Conservation (phyloP, 148 eudicot genomes). For the Polygonum maritimum region DNA sequence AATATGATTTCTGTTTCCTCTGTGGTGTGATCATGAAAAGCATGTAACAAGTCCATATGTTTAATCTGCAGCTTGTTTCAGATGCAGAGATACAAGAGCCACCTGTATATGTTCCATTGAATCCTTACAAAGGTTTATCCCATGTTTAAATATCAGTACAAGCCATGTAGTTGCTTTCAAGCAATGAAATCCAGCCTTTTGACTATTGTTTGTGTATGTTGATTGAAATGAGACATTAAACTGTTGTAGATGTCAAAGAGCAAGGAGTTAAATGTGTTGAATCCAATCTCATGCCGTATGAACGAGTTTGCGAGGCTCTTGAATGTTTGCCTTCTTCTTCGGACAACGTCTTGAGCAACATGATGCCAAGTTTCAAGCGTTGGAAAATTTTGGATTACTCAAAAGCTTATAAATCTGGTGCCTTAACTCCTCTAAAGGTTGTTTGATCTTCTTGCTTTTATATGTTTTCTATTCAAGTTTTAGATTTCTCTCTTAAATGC, state of each 20-base stretch:
- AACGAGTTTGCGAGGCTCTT: conserved; percentile 56
- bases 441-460: background rate
- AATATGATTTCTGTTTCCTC: background rate
- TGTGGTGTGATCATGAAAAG: background rate
- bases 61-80: conserved; percentile 69
- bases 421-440: conserved; percentile 55
- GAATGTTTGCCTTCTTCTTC: conserved; percentile 42
- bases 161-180: background rate
- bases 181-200: background rate
- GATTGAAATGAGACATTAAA: background rate
- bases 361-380: conserved; percentile 37
- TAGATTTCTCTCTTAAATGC: background rate
- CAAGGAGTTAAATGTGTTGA: conserved; percentile 39
- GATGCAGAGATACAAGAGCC: conserved; percentile 71
- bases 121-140: conserved; percentile 49
- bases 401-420: conserved; percentile 58
- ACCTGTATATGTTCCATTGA: conserved; percentile 67
- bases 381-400: conserved; percentile 82
- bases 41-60: background rate
- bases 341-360: conserved; percentile 14
- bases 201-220: background rate
- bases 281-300: conserved; percentile 33
- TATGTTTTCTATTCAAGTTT: background rate
- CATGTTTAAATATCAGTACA: background rate
- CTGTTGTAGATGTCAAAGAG: conserved; percentile 38